phyloP scores from a whole-genome alignment of 2,329 filamentous ascomycete genomes.

The Penicillium sp. region DNA sequence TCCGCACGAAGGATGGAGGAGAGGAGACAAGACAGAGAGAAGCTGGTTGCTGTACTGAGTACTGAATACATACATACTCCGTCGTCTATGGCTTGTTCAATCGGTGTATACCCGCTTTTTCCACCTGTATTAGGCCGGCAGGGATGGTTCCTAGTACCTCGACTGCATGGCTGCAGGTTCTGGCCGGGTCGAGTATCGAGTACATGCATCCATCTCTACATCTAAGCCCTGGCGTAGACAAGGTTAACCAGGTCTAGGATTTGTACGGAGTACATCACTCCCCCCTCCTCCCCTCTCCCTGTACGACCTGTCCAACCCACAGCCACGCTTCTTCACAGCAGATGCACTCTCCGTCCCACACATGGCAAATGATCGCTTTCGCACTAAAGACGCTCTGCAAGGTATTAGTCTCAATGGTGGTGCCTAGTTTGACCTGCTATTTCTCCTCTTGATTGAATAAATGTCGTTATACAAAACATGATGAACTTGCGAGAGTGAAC shows the following conservation, averaged over 20 bases:
- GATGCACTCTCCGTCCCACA: conserved; percentile 14
- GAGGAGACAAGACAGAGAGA: neutral
- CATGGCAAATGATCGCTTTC: conserved; percentile 17
- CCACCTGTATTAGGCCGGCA: neutral
- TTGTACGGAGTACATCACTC: neutral
- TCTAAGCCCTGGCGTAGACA: neutral
- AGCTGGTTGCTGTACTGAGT: too few relatives aligned
- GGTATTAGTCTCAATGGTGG: neutral
- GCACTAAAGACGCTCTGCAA: neutral
- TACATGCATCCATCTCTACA: conserved; percentile 4
- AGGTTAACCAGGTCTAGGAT: neutral
- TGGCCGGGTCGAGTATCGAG: conserved; percentile 2
- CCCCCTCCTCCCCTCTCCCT: neutral
- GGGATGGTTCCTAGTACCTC: conserved; percentile 8
- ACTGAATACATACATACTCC: neutral
- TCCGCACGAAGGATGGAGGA: neutral
- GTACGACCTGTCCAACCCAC: conserved; percentile 17
- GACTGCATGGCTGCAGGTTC: neutral
- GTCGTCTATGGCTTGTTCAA: neutral
- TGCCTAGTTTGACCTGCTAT: neutral
- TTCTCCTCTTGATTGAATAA: neutral
- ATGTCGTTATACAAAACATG: neutral
- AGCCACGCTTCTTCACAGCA: conserved; percentile 16
- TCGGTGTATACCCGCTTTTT: neutral
- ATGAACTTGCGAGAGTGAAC: neutral